Evolutionary conservation across 345 rosid genomes (phyloP).

Genomic region (Gossypium mustelinum): DNA sequence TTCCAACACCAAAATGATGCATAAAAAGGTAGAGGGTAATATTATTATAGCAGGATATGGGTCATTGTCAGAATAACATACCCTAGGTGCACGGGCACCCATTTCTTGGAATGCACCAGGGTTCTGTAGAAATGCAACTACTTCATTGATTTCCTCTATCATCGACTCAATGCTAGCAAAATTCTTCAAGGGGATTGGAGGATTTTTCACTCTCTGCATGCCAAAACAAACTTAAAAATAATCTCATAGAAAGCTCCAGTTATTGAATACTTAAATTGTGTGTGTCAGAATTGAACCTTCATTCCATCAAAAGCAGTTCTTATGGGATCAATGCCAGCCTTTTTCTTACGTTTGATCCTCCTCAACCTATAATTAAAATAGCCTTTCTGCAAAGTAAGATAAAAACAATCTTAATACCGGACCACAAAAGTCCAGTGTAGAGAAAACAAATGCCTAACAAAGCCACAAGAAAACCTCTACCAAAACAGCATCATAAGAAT

Average conservation of each 20-base stretch:
- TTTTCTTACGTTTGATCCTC: conserved; percentile 57
- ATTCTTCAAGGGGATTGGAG: conserved; percentile 78
- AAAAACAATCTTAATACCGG: conserved; percentile 18
- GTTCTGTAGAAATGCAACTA: conserved; percentile 88
- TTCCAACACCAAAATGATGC: not conserved
- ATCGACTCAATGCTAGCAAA: conserved; percentile 93
- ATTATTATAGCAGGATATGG: not conserved
- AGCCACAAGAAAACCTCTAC: not conserved
- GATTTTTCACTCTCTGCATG: conserved; percentile 88
- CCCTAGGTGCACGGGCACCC: conserved; percentile 96
- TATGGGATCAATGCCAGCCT: conserved; percentile 87
- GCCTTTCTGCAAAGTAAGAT: conserved; percentile 53
- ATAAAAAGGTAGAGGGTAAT: not conserved
- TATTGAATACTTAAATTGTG: not conserved
- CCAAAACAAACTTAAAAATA: conserved; percentile 13
- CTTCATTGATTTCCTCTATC: conserved; percentile 97
- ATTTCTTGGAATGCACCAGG: conserved; percentile 90
- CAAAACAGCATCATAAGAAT: not conserved
- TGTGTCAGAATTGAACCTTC: conserved; percentile 47
- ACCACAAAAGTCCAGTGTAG: not conserved
- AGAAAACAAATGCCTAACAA: conserved; percentile 3
- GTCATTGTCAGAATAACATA: conserved; percentile 31
- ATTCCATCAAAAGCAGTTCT: conserved; percentile 79
- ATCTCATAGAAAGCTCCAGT: conserved; percentile 7
- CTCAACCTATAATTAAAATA: conserved; percentile 52